Evolutionary conservation across 148 eudicot genomes (phyloP), one percentile per base, ranked within the genome.

Genomic region (Nepenthes mirabilis): DNA sequence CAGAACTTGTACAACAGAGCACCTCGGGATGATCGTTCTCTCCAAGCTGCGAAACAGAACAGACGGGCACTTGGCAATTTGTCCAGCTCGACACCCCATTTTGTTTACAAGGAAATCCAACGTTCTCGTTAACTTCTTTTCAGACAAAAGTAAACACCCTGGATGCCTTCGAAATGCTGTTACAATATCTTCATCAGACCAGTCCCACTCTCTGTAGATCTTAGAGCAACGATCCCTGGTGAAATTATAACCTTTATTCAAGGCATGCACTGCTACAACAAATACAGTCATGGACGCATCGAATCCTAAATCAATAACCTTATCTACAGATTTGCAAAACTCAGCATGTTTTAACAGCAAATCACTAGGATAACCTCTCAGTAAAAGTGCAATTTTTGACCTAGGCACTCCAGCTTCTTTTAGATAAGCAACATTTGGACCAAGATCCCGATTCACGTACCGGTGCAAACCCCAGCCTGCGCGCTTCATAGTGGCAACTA

Each of bases 1-100:
- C 11, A 55, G 2, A 33, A 33, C 58, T 33, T 14, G 35, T 33
- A 34, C n/a, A 2, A 55, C 58, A 8, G 58, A 55, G 13, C 58
- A 55, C 14, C 58, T 55, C 4, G 58, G 58, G 37, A 55, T 55
- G 58, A 55, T 1, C 33, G 3, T 55, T 55, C 14, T 55, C 58
- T 55, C 36, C 37, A 55, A 55, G 58, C 58, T 55, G 36, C 14
- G 36, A 11, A 23, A 34, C 9, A 55, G 37, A 32, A 55, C 37
- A 33, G 1, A 2, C 10, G 35, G 58, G 36, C 35, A 8, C 36
- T 55, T 33, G 14, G n/a, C 37, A 55, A 55, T 55, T 9, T 8
- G 36, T 55, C 12, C 36, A 34, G 11, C 35, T 33, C 33, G 58
- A 34, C 36, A 55, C 14, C 58, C 58, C 58, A 55, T 55, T 33